Evolutionary conservation across 805 yeast species (phyloP).

Genomic region (Metschnikowia peoriensis): DNA sequence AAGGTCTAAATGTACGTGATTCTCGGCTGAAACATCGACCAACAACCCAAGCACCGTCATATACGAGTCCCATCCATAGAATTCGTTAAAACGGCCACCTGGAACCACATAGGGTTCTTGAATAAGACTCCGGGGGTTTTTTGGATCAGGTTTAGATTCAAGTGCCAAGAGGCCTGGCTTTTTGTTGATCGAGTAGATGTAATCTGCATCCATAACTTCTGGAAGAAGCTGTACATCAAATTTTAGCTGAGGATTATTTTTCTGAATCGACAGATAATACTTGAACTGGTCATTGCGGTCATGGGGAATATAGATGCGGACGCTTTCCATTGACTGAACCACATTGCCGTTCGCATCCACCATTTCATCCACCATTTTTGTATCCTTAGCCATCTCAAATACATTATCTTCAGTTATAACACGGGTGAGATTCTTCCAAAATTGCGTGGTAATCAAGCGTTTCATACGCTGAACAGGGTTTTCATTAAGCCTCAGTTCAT

Average conservation of each 20-base stretch:
- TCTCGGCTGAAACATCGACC: conserved; percentile 42
- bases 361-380: conserved; percentile 61
- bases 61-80: conserved; percentile 98
- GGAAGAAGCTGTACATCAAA: conserved; percentile 81
- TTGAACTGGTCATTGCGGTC: conserved; percentile 69
- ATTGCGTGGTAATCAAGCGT: conserved; percentile 69
- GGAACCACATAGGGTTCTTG: conserved; percentile 92
- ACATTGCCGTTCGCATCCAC: conserved; percentile 31
- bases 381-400: conserved; percentile 69
- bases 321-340: conserved; percentile 49
- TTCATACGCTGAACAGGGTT: conserved; percentile 79
- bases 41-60: conserved; percentile 85
- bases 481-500: conserved; percentile 80
- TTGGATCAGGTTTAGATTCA: conserved; percentile 63
- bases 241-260: conserved; percentile 50
- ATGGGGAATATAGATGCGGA: conserved; percentile 76
- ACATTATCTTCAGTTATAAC: conserved; percentile 61
- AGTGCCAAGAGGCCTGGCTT: conserved; percentile 85
- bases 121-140: conserved; percentile 48
- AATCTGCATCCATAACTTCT: conserved; percentile 68
- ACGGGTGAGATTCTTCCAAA: conserved; percentile 81
- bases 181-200: conserved; percentile 69
- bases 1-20: conserved; percentile 53
- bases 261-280: conserved; percentile 57
- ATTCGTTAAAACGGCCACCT: conserved; percentile 95